Conservation (phyloP, 1,284 basidiomycete species). For the Peniophora sp. region DNA sequence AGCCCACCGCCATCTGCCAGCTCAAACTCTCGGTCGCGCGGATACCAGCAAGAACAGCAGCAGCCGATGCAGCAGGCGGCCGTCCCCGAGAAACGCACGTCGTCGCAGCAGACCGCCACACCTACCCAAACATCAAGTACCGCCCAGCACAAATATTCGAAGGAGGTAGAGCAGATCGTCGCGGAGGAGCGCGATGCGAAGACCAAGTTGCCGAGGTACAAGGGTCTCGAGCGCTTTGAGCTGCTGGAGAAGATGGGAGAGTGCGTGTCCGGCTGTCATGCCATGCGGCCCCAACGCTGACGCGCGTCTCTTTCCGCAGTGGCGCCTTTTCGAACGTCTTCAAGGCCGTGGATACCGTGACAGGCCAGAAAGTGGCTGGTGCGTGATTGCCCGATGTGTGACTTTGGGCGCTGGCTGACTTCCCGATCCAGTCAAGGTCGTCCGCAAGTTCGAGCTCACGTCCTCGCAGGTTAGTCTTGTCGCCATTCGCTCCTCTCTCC, state of each 20-base stretch:
- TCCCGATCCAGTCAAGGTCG: slow-evolving; percentile 75
- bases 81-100: slow-evolving; percentile 12
- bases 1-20: slow-evolving; percentile 7
- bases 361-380: slow-evolving; percentile 85
- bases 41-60: slow-evolving; percentile 20
- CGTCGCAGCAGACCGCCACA: slow-evolving; percentile 8
- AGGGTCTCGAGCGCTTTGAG: slow-evolving; percentile 78
- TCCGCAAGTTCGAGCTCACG: slow-evolving; percentile 94
- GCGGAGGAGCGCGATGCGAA: slow-evolving; percentile 72
- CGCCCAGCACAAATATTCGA: slow-evolving; percentile 15
- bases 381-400: slow-evolving; percentile 6
- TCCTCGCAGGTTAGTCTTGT: slow-evolving; percentile 81
- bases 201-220: slow-evolving; percentile 74
- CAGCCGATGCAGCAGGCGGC: slow-evolving; percentile 21
- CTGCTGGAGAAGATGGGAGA: slow-evolving; percentile 94
- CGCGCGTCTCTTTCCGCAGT: slow-evolving; percentile 32
- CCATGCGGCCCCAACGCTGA: slow-evolving; percentile 7
- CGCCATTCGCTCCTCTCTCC: slow-evolving; percentile 13
- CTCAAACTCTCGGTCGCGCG: slow-evolving; percentile 13
- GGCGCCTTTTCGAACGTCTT: slow-evolving; percentile 99
- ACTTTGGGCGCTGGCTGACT: slow-evolving; percentile 5
- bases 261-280: slow-evolving; percentile 38
- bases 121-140: slow-evolving; percentile 20
- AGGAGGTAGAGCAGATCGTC: slow-evolving; percentile 66
- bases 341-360: slow-evolving; percentile 78